Conservation (phyloP, 2,329 filamentous ascomycete genomes). For the Elsinoe ampelina region DNA sequence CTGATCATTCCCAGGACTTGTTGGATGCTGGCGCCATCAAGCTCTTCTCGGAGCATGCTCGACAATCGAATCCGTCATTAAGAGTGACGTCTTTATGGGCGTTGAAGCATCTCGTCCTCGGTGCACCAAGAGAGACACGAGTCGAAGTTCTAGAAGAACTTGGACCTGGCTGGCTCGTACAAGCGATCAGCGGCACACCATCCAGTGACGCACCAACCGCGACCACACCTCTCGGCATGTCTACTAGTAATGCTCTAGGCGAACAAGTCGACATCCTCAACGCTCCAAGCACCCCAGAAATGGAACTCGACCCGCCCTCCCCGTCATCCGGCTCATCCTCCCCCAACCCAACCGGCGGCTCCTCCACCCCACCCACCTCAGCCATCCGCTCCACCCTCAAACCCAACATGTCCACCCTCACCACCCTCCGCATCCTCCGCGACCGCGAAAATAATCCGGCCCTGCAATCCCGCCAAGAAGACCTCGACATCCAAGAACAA, state of each 20-base stretch:
- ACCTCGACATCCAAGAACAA: slow-evolving; percentile 82
- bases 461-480: slow-evolving; percentile 62
- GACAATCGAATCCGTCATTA: slow-evolving; percentile 67
- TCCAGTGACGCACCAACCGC: slow-evolving; percentile 27
- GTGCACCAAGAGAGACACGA: slow-evolving; percentile 62
- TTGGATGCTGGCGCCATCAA: slow-evolving; percentile 64
- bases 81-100: slow-evolving; percentile 86
- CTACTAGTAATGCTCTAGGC: slow-evolving; percentile 49
- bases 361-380: slow-evolving; percentile 27
- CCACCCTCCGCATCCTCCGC: slow-evolving; percentile 16
- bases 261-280: slow-evolving; percentile 53
- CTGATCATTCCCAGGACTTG: slow-evolving; percentile 47
- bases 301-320: slow-evolving; percentile 33
- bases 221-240: slow-evolving; percentile 38
- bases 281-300: slow-evolving; percentile 35
- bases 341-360: slow-evolving; percentile 26
- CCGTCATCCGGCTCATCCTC: slow-evolving; percentile 5
- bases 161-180: slow-evolving; percentile 69
- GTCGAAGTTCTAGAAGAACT: slow-evolving; percentile 69
- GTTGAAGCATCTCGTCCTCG: slow-evolving; percentile 78
- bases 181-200: slow-evolving; percentile 57
- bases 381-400: slow-evolving; percentile 27
- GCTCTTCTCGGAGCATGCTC: slow-evolving; percentile 73
- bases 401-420: slow-evolving; percentile 14
- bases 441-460: slow-evolving; percentile 54